phyloP scores from a whole-genome alignment of 352 stramenopile genomes.

The Globisporangium orthogonon region DNA sequence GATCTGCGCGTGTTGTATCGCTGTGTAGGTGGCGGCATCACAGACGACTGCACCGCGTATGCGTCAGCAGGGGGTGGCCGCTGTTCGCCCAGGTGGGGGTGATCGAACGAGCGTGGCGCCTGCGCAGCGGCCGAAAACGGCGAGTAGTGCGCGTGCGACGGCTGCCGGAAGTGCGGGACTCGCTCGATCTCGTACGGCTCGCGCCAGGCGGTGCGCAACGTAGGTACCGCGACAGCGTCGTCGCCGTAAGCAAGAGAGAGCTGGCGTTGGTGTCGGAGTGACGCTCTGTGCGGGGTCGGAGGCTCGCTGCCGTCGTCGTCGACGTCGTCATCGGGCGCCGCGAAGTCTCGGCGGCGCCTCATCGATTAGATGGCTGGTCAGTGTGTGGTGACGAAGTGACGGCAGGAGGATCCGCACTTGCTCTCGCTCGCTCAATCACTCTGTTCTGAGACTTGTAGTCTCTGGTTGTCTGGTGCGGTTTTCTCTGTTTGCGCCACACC shows the following conservation, averaged over 20 bases:
- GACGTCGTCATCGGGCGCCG: neutral
- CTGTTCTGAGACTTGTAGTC: no score
- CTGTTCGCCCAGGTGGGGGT: neutral
- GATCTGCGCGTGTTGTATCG: neutral
- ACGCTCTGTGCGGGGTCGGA: neutral
- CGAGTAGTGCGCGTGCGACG: neutral
- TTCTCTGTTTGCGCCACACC: no score
- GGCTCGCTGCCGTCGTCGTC: no score
- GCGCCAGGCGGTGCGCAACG: slow-evolving; percentile 2
- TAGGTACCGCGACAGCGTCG: neutral
- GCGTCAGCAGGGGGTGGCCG: neutral
- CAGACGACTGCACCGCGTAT: neutral
- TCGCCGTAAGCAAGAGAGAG: neutral
- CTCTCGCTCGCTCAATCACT: no score
- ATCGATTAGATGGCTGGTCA: neutral
- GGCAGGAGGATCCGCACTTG: no score
- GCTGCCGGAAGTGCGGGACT: neutral
- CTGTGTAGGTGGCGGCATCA: neutral
- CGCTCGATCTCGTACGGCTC: neutral
- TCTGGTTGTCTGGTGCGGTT: no score
- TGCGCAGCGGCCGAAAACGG: neutral
- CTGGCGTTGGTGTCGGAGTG: neutral
- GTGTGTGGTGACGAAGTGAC: no score
- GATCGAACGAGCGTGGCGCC: neutral
- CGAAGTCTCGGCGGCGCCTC: neutral